Evolutionary conservation across 225 moss, liverwort and hornwort species (phyloP).

Genomic region (Ulota crispa): DNA sequence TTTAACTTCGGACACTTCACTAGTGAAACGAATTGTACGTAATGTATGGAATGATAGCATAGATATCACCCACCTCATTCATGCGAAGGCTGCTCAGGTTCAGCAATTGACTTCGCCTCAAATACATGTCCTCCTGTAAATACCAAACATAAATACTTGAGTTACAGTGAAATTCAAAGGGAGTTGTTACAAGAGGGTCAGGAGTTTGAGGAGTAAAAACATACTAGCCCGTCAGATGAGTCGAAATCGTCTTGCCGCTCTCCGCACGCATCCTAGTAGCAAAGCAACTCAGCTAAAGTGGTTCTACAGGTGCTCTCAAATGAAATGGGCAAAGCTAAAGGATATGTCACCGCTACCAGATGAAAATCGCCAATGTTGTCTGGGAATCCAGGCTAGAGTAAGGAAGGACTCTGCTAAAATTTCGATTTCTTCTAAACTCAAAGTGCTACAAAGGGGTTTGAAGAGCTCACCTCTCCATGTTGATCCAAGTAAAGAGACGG

Average conservation of each 20-base stretch:
- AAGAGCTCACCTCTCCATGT: constrained; percentile 85
- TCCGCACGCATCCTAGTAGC: constrained; percentile 57
- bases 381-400: background rate
- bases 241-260: constrained; percentile 57
- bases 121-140: constrained; percentile 79
- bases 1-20: too few relatives aligned
- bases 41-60: background rate
- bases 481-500: constrained; percentile 96
- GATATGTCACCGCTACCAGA: constrained; percentile 9
- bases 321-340: constrained; percentile 18
- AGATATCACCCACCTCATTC: constrained; percentile 71
- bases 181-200: constrained; percentile 23
- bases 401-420: background rate
- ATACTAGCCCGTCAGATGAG: constrained; percentile 54
- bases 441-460: background rate
- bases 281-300: constrained; percentile 61
- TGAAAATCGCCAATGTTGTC: background rate
- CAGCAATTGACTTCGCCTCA: constrained; percentile 87
- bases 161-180: constrained; percentile 12
- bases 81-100: constrained; percentile 86
- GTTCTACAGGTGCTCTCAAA: constrained; percentile 45
- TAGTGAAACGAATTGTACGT: background rate
- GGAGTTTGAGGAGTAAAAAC: constrained; percentile 50
- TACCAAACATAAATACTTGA: constrained; percentile 35
- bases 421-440: too few relatives aligned